Conservation (phyloP, 73 alveolate genomes). For the Tetrahymena elliotti region DNA sequence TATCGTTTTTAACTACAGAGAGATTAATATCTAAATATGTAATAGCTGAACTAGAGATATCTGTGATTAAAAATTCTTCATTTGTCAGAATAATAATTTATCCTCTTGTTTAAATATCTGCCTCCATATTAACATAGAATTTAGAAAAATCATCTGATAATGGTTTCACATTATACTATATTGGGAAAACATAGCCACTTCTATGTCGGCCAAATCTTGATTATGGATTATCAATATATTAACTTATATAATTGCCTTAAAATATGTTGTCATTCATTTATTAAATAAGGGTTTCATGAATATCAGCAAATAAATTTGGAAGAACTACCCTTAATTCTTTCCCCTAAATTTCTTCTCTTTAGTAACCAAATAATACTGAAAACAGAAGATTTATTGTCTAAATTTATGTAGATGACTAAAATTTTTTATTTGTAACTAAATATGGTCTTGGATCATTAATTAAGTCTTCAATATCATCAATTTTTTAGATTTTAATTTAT, state of each 20-base stretch:
- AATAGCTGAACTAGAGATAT: slow-evolving; percentile 26
- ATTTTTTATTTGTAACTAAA: not conserved
- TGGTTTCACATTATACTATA: slow-evolving; percentile 1
- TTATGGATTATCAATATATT: slow-evolving; percentile 10
- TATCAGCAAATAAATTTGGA: slow-evolving; percentile 7
- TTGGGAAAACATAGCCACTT: slow-evolving; percentile 29
- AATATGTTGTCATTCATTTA: slow-evolving; percentile 10
- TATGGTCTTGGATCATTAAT: slow-evolving; percentile 19
- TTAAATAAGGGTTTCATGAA: slow-evolving; percentile 8
- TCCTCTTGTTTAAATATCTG: slow-evolving; percentile 8
- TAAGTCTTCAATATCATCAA: slow-evolving; percentile 4
- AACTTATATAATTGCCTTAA: slow-evolving; percentile 2
- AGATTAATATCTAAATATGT: slow-evolving; percentile 4
- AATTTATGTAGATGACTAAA: not conserved
- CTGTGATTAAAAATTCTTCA: not conserved
- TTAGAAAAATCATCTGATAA: not conserved
- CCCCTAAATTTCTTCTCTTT: slow-evolving; percentile 20
- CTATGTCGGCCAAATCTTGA: slow-evolving; percentile 1
- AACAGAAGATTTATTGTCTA: slow-evolving; percentile 14
- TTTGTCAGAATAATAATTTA: slow-evolving; percentile 6
- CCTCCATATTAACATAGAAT: not conserved
- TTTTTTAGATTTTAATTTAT: not conserved
- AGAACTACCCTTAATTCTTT: slow-evolving; percentile 4
- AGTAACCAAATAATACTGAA: slow-evolving; percentile 26
- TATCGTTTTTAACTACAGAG: not conserved